These are phyloP conservation scores for Corinectria fuckeliana DNA, from an alignment of 2,329 filamentous ascomycete genomes.

Conservation along the genomic window DNA sequence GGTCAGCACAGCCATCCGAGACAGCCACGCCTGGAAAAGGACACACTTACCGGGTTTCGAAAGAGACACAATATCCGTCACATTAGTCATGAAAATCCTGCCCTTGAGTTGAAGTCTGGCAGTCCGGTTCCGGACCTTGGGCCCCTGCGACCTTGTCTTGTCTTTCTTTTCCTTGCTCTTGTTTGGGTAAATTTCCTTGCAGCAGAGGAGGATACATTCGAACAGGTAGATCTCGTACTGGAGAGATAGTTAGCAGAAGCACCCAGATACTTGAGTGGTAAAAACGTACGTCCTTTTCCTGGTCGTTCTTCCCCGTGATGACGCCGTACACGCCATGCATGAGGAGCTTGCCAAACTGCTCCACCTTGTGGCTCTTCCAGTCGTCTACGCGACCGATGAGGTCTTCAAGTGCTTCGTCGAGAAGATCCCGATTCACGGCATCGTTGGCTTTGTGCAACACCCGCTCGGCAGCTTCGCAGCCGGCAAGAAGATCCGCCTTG, in stretches of 20 bases:
- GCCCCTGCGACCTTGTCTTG: conserved; percentile 61
- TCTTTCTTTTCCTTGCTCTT: conserved; percentile 83
- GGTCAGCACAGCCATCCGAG: conserved; percentile 44
- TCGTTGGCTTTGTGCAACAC: conserved; percentile 88
- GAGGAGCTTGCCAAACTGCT: conserved; percentile 88
- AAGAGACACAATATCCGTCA: conserved; percentile 89
- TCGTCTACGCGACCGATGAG: conserved; percentile 86
- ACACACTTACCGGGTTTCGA: conserved; percentile 78
- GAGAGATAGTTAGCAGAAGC: conserved; percentile 20
- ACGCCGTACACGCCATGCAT: conserved; percentile 92
- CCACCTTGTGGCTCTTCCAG: conserved; percentile 92
- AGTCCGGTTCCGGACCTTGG: conserved; percentile 68
- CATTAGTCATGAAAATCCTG: conserved; percentile 98
- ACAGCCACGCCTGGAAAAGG: neutral
- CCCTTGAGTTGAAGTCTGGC: conserved; percentile 94
- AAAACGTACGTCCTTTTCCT: conserved; percentile 81
- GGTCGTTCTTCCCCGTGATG: conserved; percentile 85
- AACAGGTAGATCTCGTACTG: conserved; percentile 98
- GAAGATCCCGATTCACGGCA: conserved; percentile 85
- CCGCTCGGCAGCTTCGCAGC: conserved; percentile 81
- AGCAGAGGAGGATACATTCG: conserved; percentile 92
- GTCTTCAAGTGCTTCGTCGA: conserved; percentile 83
- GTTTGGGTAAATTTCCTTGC: conserved; percentile 89
- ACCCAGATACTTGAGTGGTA: conserved; percentile 35
- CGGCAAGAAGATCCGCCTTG: conserved; percentile 74